Base-by-base conservation (phyloP, 768 basidiomycete genomes). In the Collybia mongolica region DNA sequence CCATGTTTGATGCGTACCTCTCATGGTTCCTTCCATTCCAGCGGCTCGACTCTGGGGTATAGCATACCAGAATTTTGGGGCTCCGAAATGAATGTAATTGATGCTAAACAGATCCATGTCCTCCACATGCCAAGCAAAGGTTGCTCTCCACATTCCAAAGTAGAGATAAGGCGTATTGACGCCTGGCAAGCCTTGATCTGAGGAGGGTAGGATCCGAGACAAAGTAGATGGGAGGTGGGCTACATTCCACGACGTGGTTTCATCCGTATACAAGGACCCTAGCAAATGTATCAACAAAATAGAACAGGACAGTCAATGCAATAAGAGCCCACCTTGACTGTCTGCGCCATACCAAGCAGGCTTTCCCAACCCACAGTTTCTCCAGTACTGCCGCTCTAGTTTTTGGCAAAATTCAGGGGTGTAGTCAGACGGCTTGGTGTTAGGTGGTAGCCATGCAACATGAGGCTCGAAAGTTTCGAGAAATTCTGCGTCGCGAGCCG, bases 91-190 rank as follows among this genome's bases (percentile, higher is more conserved):
- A 48, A 99, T 92, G 65, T 94, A 98, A 64, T 99, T 99, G 72
- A 99, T 98, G 49, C 93, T 95, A 70, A 96, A 98, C 1, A 99
- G 77, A 63, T 99, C 97, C 91, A 98, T 97, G 67, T 99, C 97
- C 68, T 99, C 97, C 42, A 99, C 97, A 60, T 99, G 97, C 96
- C 97, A 99, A 0, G 94, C 92, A 68, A 98, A 98, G 0, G 93
- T 93, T 19, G 96, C 96, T 44, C 94, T 79, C 97, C 97, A 99
- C 95, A 98, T 98, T 55, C 97, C 97, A 65, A 95, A 98, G 68
- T 98, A 98, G 2, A 98, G 80, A 65, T 98, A 98, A 0, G 96
- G 96, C 2, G 93, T 88, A 62, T 98, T 98, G 42, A 99, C 97
- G 7, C 97, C 97, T 0, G 96, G 95, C 22, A 99, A 73, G 36